A percentile compares a stretch with the other conserved stretches of the same genome.
Conservation (phyloP, 257 asterid species). For the Solanum gracilifrons region DNA sequence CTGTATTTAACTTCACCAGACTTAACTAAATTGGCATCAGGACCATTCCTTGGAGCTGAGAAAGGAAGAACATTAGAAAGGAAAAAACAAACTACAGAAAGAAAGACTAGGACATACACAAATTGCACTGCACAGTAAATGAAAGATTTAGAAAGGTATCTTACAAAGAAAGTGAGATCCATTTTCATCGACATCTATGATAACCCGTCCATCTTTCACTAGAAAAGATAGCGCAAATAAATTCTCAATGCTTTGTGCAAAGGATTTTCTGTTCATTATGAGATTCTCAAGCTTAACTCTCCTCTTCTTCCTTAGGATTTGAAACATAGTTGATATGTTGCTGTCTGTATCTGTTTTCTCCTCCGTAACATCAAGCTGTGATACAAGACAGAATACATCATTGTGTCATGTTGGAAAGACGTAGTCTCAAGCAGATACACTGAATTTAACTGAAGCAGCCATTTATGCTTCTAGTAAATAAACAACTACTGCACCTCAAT, state of each 20-base stretch:
- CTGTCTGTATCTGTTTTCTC: slow-evolving; percentile 23
- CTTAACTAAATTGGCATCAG: slow-evolving; percentile 16
- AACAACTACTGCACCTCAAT: neutral
- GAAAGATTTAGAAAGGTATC: neutral
- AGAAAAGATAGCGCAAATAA: slow-evolving; percentile 51
- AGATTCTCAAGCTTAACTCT: slow-evolving; percentile 32
- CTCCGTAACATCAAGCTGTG: slow-evolving; percentile 22
- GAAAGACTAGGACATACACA: neutral
- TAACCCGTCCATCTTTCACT: slow-evolving; percentile 47
- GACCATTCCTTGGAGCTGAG: slow-evolving; percentile 41
- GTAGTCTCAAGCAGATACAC: neutral
- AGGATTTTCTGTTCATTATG: slow-evolving; percentile 30
- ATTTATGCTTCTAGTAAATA: neutral
- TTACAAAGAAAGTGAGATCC: slow-evolving; percentile 42
- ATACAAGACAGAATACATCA: neutral
- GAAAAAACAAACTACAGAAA: neutral
- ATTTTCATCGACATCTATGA: slow-evolving; percentile 18
- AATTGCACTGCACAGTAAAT: neutral
- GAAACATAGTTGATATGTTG: slow-evolving; percentile 30
- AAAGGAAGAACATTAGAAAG: neutral
- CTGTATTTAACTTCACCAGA: slow-evolving; percentile 23
- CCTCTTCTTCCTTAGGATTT: slow-evolving; percentile 18
- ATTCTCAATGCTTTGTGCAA: slow-evolving; percentile 53
- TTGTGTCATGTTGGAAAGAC: neutral
- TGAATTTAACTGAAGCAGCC: neutral